A percentile compares a stretch with the other conserved stretches of the same genome.
These are phyloP conservation scores for Vitis riparia DNA, from an alignment of 164 flowering plant species.

Conservation along the genomic window DNA sequence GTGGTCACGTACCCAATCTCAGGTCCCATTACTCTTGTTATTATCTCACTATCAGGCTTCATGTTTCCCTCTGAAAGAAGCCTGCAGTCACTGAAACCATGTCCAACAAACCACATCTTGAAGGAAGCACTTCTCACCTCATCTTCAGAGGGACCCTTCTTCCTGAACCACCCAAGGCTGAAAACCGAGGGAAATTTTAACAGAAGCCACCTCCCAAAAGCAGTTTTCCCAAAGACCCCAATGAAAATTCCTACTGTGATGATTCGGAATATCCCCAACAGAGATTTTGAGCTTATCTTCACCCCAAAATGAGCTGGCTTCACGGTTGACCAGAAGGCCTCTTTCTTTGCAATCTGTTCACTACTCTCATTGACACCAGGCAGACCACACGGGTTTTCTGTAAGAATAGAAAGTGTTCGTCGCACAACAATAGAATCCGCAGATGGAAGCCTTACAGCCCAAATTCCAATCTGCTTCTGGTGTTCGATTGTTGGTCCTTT, in stretches of 20 bases:
- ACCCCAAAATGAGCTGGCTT: conserved; percentile 93
- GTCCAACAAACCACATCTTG: conserved; percentile 90
- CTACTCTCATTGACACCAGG: conserved; percentile 64
- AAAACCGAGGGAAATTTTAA: conserved; percentile 75
- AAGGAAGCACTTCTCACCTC: conserved; percentile 81
- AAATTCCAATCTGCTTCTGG: conserved; percentile 67
- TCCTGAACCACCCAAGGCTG: conserved; percentile 78
- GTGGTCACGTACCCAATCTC: conserved; percentile 95
- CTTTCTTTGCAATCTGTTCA: conserved; percentile 49
- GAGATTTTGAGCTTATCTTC: conserved; percentile 64
- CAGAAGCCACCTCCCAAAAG: conserved; percentile 84
- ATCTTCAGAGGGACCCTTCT: conserved; percentile 84
- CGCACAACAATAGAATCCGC: conserved; percentile 82
- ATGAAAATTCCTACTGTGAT: conserved; percentile 55
- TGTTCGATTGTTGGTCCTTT: conserved; percentile 69
- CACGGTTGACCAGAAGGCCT: conserved; percentile 68
- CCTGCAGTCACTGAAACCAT: conserved; percentile 54
- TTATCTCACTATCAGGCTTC: conserved; percentile 71
- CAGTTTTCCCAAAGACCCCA: conserved; percentile 48
- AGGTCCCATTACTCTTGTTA: conserved; percentile 86
- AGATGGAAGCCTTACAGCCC: conserved; percentile 89
- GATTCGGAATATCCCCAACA: conserved; percentile 45
- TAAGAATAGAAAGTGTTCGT: conserved; percentile 58
- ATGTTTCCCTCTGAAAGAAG: conserved; percentile 32
- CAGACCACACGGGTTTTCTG: conserved; percentile 73